Conservation (phyloP, 129 eudicot genomes). For the Chrysanthemum lavandulifolium region DNA sequence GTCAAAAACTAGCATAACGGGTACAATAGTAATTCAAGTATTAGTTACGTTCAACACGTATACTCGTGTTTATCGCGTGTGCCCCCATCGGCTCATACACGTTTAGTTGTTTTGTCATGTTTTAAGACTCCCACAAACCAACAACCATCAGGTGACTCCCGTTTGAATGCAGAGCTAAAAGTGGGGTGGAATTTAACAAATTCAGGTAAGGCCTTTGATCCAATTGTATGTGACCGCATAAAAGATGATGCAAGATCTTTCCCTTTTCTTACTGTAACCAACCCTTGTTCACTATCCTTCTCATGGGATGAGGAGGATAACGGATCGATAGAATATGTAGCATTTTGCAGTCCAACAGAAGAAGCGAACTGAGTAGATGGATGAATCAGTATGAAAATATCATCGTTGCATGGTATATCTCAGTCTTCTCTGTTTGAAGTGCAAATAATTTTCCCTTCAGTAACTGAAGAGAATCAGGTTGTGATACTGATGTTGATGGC, state of each 20-base stretch:
- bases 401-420: conserved; percentile 91
- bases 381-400: conserved; percentile 76
- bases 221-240: conserved; percentile 31
- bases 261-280: conserved; percentile 31
- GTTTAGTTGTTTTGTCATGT: no score
- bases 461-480: conserved; percentile 31
- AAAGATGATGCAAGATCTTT: conserved; percentile 47
- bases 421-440: conserved; percentile 69
- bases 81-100: no score
- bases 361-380: conserved; percentile 53
- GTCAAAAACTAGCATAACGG: no score
- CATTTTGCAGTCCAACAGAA: conserved; percentile 38
- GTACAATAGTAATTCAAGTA: no score
- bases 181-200: conserved; percentile 41
- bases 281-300: conserved; percentile 45
- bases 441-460: conserved; percentile 51
- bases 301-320: conserved; percentile 43
- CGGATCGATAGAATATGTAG: conserved; percentile 37
- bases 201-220: conserved; percentile 30
- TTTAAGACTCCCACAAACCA: no score
- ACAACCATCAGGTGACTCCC: no score
- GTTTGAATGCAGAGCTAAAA: no score
- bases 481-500: conserved; percentile 35
- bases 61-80: no score
- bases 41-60: no score